Evolutionary conservation across 495 filamentous ascomycete species (phyloP).

Genomic region (Xylaria sp.): DNA sequence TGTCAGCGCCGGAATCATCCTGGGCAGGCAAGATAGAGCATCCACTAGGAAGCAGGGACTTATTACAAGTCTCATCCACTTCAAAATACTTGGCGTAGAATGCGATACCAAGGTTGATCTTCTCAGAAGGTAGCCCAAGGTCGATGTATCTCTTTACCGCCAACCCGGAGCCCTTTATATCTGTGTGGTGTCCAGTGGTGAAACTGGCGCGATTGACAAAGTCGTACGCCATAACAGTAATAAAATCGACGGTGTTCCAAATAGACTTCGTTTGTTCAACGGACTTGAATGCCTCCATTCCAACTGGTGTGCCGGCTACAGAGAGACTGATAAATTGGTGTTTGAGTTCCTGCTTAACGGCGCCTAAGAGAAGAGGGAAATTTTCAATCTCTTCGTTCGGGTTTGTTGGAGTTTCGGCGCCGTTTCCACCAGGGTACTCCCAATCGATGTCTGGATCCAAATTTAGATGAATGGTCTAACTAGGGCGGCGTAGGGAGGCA

Average conservation of each 20-base stretch:
- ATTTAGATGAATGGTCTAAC: background rate
- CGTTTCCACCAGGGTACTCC: constrained; percentile 74
- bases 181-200: constrained; percentile 62
- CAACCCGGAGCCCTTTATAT: constrained; percentile 53
- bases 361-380: constrained; percentile 62
- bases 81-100: constrained; percentile 73
- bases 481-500: background rate
- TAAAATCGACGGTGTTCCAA: constrained; percentile 63
- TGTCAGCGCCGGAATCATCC: constrained; percentile 63
- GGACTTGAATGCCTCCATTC: constrained; percentile 66
- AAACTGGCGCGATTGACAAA: constrained; percentile 69
- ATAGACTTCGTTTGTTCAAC: constrained; percentile 59
- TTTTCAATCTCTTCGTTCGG: constrained; percentile 63
- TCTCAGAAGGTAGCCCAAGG: constrained; percentile 55
- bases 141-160: constrained; percentile 60
- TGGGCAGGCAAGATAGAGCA: constrained; percentile 63
- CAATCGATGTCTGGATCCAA: constrained; percentile 61
- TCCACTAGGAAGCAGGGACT: constrained; percentile 55
- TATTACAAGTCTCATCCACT: constrained; percentile 44
- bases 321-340: constrained; percentile 65
- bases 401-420: constrained; percentile 63
- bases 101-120: constrained; percentile 70
- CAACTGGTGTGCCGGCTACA: constrained; percentile 58
- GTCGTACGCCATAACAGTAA: constrained; percentile 75
- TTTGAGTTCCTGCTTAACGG: constrained; percentile 59